Conservation (phyloP, 2,329 filamentous ascomycete genomes). For the Hypomyces rosellus region DNA sequence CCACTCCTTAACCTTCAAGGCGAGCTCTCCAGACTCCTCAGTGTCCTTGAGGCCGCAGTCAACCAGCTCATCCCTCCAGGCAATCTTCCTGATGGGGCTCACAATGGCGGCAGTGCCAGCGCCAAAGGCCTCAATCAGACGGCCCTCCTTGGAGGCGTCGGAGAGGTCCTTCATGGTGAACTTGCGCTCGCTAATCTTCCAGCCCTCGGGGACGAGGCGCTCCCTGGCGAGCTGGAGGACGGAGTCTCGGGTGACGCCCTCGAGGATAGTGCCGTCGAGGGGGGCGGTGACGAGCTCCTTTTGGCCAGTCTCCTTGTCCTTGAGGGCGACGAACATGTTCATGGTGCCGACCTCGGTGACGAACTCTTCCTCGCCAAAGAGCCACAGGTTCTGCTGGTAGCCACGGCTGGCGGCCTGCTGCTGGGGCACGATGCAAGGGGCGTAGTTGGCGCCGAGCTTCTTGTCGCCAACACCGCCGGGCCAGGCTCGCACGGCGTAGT, state of each 20-base stretch:
- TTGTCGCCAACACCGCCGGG: constrained; percentile 95
- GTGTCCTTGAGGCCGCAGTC: constrained; percentile 74
- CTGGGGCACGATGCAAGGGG: constrained; percentile 97
- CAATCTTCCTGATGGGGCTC: constrained; percentile 80
- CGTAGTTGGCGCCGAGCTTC: constrained; percentile 98
- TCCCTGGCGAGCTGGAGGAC: constrained; percentile 82
- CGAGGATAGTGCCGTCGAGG: constrained; percentile 91
- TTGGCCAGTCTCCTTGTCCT: constrained; percentile 79
- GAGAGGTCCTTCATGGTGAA: constrained; percentile 84
- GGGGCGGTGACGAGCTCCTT: constrained; percentile 94
- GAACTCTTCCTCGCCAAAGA: constrained; percentile 92
- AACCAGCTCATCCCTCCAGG: constrained; percentile 76
- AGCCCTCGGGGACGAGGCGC: constrained; percentile 75
- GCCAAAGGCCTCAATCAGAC: constrained; percentile 89
- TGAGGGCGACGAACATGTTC: constrained; percentile 90
- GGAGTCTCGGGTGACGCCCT: constrained; percentile 90
- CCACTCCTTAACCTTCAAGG: constrained; percentile 88
- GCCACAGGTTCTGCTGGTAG: constrained; percentile 97
- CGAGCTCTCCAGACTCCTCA: constrained; percentile 83
- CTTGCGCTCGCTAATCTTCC: constrained; percentile 83
- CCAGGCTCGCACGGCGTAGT: constrained; percentile 96
- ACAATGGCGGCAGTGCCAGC: constrained; percentile 92
- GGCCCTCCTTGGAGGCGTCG: constrained; percentile 74
- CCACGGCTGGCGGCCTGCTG: constrained; percentile 83
- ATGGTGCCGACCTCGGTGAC: constrained; percentile 98